Evolutionary conservation across 805 yeast genomes (phyloP).

Genomic region (Lachancea cidri): DNA sequence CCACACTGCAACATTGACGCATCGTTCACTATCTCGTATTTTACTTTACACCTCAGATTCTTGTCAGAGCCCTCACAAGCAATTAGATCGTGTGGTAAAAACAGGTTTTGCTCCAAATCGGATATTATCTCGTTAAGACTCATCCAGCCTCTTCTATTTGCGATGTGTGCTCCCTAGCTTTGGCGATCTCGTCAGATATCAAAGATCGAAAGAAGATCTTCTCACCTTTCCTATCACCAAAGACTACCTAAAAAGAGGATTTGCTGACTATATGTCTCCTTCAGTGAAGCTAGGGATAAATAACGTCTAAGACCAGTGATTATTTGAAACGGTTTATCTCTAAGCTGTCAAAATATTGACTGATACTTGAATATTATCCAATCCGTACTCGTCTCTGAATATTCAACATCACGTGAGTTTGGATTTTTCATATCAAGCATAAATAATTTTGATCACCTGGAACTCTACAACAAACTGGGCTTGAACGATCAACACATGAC

Average conservation of each 20-base stretch:
- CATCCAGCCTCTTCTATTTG: constrained; percentile 2
- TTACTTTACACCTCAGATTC: constrained; percentile 16
- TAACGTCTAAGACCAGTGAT: not conserved
- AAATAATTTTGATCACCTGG: too few relatives aligned
- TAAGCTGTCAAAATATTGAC: not conserved
- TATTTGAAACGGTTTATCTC: not conserved
- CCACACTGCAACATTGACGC: constrained; percentile 28
- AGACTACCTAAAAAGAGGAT: not conserved
- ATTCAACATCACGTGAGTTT: too few relatives aligned
- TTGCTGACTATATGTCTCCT: not conserved
- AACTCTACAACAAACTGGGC: too few relatives aligned
- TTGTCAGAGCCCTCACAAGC: constrained; percentile 12
- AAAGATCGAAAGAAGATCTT: not conserved
- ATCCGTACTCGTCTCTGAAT: too few relatives aligned
- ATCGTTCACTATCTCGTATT: constrained; percentile 22
- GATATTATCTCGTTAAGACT: constrained; percentile 4
- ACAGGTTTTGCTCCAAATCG: constrained; percentile 24
- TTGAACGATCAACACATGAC: too few relatives aligned
- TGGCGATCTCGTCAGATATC: not conserved
- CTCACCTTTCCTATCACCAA: not conserved
- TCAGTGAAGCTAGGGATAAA: not conserved
- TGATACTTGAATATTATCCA: too few relatives aligned
- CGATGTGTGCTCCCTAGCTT: not conserved
- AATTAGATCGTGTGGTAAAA: constrained; percentile 21
- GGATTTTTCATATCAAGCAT: too few relatives aligned